phyloP scores from a whole-genome alignment of 2,329 filamentous ascomycete genomes.

The Aspergillus aculeatus region DNA sequence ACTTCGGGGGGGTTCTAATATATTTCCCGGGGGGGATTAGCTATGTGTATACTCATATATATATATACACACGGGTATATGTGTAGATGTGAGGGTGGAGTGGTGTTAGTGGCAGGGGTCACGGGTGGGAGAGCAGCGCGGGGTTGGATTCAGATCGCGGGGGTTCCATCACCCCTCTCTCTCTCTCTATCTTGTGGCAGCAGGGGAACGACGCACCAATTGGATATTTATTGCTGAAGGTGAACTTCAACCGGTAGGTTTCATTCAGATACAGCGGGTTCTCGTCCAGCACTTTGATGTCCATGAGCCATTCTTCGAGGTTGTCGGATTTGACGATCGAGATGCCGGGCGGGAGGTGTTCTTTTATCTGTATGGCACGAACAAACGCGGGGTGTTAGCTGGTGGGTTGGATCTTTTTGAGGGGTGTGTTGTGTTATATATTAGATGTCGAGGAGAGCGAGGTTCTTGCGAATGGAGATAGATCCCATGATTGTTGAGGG shows the following conservation, averaged over 20 bases:
- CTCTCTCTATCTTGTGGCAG: too few relatives aligned
- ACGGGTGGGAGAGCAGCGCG: not conserved
- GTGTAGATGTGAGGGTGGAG: too few relatives aligned
- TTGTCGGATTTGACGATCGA: constrained; percentile 76
- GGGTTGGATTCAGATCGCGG: not conserved
- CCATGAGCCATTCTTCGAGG: constrained; percentile 86
- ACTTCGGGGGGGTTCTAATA: constrained; percentile 89
- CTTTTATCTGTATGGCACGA: constrained; percentile 51
- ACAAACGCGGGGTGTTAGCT: not conserved
- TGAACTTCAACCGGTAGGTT: constrained; percentile 81
- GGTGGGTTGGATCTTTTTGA: not conserved
- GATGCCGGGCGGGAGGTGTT: constrained; percentile 66
- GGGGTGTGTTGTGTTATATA: too few relatives aligned
- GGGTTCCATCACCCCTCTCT: too few relatives aligned
- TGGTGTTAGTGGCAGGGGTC: too few relatives aligned
- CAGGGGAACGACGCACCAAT: constrained; percentile 63
- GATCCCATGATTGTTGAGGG: not conserved
- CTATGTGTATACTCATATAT: not conserved
- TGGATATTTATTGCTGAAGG: constrained; percentile 79
- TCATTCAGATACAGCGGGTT: constrained; percentile 85
- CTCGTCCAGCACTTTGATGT: constrained; percentile 83
- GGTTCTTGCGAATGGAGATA: not conserved
- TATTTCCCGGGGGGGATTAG: too few relatives aligned
- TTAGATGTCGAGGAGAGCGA: not conserved
- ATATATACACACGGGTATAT: not conserved